Evolutionary conservation across 2,329 filamentous ascomycete species (phyloP).

Genomic region (Claviceps purpurea): DNA sequence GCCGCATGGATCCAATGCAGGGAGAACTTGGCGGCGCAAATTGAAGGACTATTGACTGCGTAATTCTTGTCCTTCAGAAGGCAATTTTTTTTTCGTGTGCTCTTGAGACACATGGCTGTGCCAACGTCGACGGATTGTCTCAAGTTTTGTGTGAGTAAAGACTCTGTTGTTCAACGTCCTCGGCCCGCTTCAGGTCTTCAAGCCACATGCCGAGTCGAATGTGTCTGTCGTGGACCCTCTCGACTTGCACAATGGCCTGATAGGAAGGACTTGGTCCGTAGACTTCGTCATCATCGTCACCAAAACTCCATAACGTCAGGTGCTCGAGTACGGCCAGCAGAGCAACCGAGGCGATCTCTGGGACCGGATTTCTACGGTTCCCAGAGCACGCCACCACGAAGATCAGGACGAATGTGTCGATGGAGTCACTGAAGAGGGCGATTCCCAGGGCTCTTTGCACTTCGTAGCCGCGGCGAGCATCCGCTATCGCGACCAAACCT

Average conservation of each 20-base stretch:
- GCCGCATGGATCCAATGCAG: no score
- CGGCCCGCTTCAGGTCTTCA: constrained; percentile 12
- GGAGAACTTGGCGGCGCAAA: no score
- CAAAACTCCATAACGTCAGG: constrained; percentile 20
- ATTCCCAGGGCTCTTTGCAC: constrained; percentile 17
- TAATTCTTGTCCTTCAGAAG: no score
- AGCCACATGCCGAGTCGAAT: constrained; percentile 20
- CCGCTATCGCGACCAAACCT: constrained; percentile 16
- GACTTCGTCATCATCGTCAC: constrained; percentile 13
- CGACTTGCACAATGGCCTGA: constrained; percentile 4
- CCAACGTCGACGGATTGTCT: not conserved
- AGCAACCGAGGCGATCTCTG: constrained; percentile 16
- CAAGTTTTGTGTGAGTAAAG: not conserved
- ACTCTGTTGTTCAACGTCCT: not conserved
- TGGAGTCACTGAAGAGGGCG: constrained; percentile 19
- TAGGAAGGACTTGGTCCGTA: constrained; percentile 3
- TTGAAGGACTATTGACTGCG: no score
- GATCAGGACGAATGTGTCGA: constrained; percentile 21
- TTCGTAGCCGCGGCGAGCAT: constrained; percentile 12
- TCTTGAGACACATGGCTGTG: no score
- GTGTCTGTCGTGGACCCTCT: constrained; percentile 15
- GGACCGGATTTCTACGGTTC: constrained; percentile 16
- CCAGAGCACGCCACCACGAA: constrained; percentile 20
- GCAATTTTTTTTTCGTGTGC: no score
- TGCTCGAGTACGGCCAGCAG: constrained; percentile 19